phyloP scores from a whole-genome alignment of 805 yeast genomes.

The Lachancea sp. region DNA sequence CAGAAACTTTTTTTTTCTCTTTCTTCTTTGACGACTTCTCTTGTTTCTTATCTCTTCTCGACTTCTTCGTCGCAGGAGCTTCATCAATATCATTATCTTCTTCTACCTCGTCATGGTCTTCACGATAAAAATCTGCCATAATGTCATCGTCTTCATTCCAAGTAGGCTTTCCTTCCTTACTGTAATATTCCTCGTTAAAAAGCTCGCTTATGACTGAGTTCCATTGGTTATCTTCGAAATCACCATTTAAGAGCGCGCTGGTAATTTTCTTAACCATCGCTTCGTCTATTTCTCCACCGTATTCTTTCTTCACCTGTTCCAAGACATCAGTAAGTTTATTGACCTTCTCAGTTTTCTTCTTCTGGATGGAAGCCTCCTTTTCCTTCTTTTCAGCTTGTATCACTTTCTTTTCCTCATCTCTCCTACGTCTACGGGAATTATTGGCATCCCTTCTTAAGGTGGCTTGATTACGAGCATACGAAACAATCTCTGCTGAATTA shows the following conservation, averaged over 20 bases:
- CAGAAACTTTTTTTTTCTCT: conserved; percentile 53
- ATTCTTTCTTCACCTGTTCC: conserved; percentile 38
- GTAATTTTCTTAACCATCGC: conserved; percentile 61
- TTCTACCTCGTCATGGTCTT: conserved; percentile 35
- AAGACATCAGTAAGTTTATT: conserved; percentile 68
- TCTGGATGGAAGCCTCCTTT: conserved; percentile 54
- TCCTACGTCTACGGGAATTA: conserved; percentile 70
- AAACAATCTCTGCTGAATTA: conserved; percentile 79
- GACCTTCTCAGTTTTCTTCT: conserved; percentile 69
- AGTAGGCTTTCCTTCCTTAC: conserved; percentile 53
- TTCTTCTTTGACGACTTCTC: conserved; percentile 55
- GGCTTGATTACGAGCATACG: conserved; percentile 92
- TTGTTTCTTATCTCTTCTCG: conserved; percentile 49
- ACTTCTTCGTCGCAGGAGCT: conserved; percentile 35
- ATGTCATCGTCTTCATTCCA: conserved; percentile 59
- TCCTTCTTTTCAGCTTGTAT: conserved; percentile 46
- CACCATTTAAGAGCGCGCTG: conserved; percentile 72
- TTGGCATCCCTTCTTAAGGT: conserved; percentile 78
- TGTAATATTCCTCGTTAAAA: conserved; percentile 78
- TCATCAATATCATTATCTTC: conserved; percentile 27
- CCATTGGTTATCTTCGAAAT: conserved; percentile 89
- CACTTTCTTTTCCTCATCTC: conserved; percentile 61
- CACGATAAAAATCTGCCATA: conserved; percentile 36
- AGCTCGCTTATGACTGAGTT: conserved; percentile 77
- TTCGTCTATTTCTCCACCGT: conserved; percentile 46